A percentile compares a stretch with the other conserved stretches of the same genome.
These are phyloP conservation scores for Trametes meyenii DNA, from an alignment of 768 basidiomycete species.

Conservation along the genomic window DNA sequence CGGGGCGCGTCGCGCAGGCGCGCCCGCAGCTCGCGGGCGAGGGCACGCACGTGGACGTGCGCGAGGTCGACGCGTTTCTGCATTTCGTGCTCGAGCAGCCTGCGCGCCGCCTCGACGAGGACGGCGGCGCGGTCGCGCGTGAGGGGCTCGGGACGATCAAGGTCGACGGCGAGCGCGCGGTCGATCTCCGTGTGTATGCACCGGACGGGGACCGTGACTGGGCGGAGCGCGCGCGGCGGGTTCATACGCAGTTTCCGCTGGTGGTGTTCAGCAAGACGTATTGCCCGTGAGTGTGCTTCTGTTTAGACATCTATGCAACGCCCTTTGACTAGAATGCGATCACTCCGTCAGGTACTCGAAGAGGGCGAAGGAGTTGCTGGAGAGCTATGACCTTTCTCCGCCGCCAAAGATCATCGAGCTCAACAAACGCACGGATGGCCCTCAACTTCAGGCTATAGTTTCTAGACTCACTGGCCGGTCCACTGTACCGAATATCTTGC, in stretches of 20 bases:
- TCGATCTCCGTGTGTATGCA: constrained; percentile 59
- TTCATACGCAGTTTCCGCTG: constrained; percentile 60
- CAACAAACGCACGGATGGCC: constrained; percentile 62
- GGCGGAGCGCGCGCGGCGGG: constrained; percentile 41
- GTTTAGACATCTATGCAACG: too few species aligned
- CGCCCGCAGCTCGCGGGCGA: constrained; percentile 25
- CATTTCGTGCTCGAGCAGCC: constrained; percentile 59
- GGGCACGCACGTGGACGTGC: constrained; percentile 29
- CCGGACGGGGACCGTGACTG: constrained; percentile 49
- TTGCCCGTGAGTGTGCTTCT: constrained; percentile 62
- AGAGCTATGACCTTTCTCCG: constrained; percentile 60
- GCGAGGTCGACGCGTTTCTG: constrained; percentile 74
- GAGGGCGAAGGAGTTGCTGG: constrained; percentile 64
- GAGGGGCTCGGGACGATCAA: constrained; percentile 35
- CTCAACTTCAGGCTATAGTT: constrained; percentile 65
- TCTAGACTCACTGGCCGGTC: constrained; percentile 63
- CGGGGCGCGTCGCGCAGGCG: constrained; percentile 36
- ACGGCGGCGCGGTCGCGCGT: constrained; percentile 24
- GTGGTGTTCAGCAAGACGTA: constrained; percentile 85
- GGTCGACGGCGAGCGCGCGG: constrained; percentile 49
- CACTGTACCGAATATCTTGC: constrained; percentile 78
- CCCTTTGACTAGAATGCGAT: too few species aligned
- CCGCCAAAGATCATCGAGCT: constrained; percentile 74
- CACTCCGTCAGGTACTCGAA: constrained; percentile 53
- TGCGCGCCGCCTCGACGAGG: constrained; percentile 41